Evolutionary conservation across 2,329 filamentous ascomycete species (phyloP).

Genomic region (Microascus cirrosus): DNA sequence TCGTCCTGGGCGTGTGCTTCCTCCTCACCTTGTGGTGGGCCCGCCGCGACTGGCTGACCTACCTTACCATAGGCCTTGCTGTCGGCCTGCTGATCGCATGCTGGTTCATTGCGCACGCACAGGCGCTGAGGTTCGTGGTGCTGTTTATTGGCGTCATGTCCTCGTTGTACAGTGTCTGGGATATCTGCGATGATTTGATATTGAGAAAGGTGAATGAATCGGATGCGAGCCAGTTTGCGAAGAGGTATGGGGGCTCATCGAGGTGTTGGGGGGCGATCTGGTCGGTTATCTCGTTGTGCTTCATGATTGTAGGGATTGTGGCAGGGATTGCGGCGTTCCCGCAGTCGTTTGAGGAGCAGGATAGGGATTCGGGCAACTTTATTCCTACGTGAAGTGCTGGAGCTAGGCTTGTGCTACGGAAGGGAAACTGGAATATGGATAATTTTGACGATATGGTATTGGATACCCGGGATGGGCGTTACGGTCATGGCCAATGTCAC

Average conservation of each 20-base stretch:
- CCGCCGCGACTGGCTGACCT: constrained; percentile 66
- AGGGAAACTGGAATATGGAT: not conserved
- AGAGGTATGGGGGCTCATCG: constrained; percentile 67
- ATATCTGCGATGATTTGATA: constrained; percentile 76
- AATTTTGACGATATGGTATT: not conserved
- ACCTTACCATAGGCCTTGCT: constrained; percentile 57
- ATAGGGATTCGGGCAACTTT: constrained; percentile 57
- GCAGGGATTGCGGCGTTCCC: constrained; percentile 68
- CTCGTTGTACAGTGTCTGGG: constrained; percentile 70
- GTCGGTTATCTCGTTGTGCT: constrained; percentile 58
- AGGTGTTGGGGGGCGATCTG: constrained; percentile 75
- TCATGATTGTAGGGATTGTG: constrained; percentile 66
- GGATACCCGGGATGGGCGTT: not conserved
- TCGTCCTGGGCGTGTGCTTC: constrained; percentile 63
- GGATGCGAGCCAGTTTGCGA: constrained; percentile 68
- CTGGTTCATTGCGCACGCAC: constrained; percentile 71
- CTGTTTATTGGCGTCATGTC: constrained; percentile 79
- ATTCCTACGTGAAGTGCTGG: constrained; percentile 31
- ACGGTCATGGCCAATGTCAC: not conserved
- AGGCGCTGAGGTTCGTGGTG: constrained; percentile 63
- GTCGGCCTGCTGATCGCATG: constrained; percentile 61
- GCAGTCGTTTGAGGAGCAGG: constrained; percentile 56
- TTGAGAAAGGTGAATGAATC: constrained; percentile 66
- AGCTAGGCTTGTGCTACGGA: not conserved
- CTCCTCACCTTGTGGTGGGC: constrained; percentile 76